phyloP scores from a whole-genome alignment of 2,329 filamentous ascomycete genomes.

The Curvularia sp. region DNA sequence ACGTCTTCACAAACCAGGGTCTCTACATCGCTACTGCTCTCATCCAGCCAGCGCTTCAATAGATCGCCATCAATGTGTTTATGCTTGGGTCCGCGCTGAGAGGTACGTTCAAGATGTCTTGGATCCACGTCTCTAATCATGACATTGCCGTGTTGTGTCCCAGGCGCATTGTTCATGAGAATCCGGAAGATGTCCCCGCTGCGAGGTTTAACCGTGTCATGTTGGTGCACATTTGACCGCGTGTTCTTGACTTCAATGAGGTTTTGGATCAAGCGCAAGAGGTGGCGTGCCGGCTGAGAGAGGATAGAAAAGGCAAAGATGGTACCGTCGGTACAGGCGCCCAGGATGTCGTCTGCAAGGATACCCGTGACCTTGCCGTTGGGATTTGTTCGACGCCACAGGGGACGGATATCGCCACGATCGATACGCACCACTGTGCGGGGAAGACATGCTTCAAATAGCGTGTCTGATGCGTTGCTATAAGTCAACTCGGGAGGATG shows the following conservation, averaged over 20 bases:
- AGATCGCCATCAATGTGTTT: slow-evolving; percentile 55
- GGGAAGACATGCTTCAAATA: slow-evolving; percentile 55
- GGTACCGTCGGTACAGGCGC: slow-evolving; percentile 61
- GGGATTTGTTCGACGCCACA: slow-evolving; percentile 39
- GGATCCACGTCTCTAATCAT: slow-evolving; percentile 39
- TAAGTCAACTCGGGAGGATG: slow-evolving; percentile 29
- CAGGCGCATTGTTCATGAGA: slow-evolving; percentile 35
- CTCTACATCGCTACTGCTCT: slow-evolving; percentile 30
- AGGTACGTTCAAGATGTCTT: slow-evolving; percentile 23
- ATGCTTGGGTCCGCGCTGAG: slow-evolving; percentile 27
- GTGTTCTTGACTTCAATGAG: slow-evolving; percentile 52
- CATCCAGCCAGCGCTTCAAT: slow-evolving; percentile 43
- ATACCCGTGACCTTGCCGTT: slow-evolving; percentile 44
- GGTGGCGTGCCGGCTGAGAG: slow-evolving; percentile 65
- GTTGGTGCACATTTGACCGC: slow-evolving; percentile 23
- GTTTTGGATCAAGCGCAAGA: slow-evolving; percentile 77
- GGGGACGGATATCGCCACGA: slow-evolving; percentile 54
- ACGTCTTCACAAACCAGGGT: slow-evolving; percentile 21
- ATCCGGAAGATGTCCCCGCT: slow-evolving; percentile 32
- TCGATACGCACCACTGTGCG: slow-evolving; percentile 59
- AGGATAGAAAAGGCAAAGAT: slow-evolving; percentile 70
- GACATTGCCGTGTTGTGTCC: slow-evolving; percentile 28
- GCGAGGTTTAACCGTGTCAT: slow-evolving; percentile 21
- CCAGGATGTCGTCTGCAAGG: slow-evolving; percentile 57
- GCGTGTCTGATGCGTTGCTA: slow-evolving; percentile 38